Base-by-base conservation (phyloP, 306 rosid species). In the Argentina anserina region DNA sequence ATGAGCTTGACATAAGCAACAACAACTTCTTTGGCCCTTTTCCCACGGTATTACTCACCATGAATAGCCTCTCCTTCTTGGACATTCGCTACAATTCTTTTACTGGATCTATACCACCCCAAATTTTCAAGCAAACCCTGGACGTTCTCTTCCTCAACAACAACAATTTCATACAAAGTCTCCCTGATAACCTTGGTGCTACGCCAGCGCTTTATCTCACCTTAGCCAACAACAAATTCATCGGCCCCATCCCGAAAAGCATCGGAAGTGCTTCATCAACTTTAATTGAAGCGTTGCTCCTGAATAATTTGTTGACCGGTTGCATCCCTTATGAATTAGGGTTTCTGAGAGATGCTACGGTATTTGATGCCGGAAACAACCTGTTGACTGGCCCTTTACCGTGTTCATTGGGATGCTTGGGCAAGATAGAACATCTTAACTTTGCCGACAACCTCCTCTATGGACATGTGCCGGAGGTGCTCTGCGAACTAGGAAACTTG, bases 1-100 rank as follows among this genome's bases (percentile, higher is more conserved):
- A 73, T 39, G 89, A 85, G 82, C 79, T 85, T 9, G 89, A 85
- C 56, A 8, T 85, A 46, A 85, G 89, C 80, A 85, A 85, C 82
- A 82, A 85, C 73, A 55, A 60, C 34, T 49, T 85, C 18, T 29
- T 52, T 9, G 89, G 89, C 34, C 25, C 46, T 5, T 85, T 85
- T 58, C 89, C 89, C 0, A 9, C 36, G 2, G 73, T 72, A 5
- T 28, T 80, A 37, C 75, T 82, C 46, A 29, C 56, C 58, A 40
- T 74, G 75, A 73, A 49, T 0, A 58, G 25, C 8, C 73, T 85
- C 7, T 26, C 72, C 0, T 85, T 82, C 72, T 58, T 85, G 14
- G 89, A 85, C 45, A 66, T 79, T 11, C 84, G 89, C 6, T 85
- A 65, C 75, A 85, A 85, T 43, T 71, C 61, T 58, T 85, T 85